Percentiles rank a stretch among this genome's conserved stretches.
Conservation (phyloP, 208 protist genomes). For the Trypanosoma boissoni region DNA sequence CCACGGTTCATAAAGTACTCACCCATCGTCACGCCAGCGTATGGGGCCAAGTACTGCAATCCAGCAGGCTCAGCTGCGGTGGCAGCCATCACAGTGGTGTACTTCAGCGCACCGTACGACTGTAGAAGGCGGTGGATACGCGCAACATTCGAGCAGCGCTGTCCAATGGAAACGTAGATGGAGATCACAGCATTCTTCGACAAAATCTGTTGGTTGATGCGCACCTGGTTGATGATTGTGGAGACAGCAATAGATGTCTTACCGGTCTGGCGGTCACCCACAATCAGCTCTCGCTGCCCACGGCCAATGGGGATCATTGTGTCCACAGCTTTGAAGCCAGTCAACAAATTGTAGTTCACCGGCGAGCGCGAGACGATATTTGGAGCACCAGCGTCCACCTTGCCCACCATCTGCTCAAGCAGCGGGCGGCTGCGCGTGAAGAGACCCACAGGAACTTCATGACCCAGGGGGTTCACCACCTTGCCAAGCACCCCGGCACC, state of each 20-base stretch:
- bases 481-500: conserved; percentile 81
- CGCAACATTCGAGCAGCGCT: conserved; percentile 93
- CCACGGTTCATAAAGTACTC: conserved; percentile 93
- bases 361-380: conserved; percentile 91
- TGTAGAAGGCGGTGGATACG: conserved; percentile 82
- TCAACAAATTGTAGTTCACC: conserved; percentile 93
- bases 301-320: conserved; percentile 93
- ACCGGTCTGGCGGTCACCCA: conserved; percentile 93
- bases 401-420: conserved; percentile 57
- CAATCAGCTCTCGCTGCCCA: conserved; percentile 93
- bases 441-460: conserved; percentile 76
- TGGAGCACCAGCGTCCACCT: conserved; percentile 91
- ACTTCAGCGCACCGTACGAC: conserved; percentile 85
- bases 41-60: conserved; percentile 92
- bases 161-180: conserved; percentile 92
- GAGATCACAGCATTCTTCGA: conserved; percentile 90
- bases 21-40: conserved; percentile 89
- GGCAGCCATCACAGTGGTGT: conserved; percentile 90
- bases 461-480: conserved; percentile 82
- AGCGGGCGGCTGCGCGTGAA: conserved; percentile 51
- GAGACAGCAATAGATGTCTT: conserved; percentile 93
- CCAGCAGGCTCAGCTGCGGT: conserved; percentile 89
- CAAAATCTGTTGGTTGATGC: conserved; percentile 85
- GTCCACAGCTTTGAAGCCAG: conserved; percentile 92
- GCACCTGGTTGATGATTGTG: conserved; percentile 93